Base-by-base conservation (phyloP, 73 alveolate genomes). In the Tetrahymena borealis region DNA sequence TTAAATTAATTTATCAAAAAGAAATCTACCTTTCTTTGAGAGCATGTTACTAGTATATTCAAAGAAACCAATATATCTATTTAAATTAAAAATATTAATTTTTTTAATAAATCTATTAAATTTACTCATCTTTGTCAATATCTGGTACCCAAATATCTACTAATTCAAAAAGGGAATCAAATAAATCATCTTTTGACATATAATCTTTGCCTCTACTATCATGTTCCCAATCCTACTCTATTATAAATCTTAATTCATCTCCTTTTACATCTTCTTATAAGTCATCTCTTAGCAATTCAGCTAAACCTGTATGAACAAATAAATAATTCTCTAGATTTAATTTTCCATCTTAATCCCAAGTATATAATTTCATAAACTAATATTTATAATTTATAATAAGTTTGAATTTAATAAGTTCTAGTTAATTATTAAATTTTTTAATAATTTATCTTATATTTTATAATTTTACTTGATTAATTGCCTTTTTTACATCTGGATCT, bases 121-220 rank as follows among this genome's bases (percentile, higher is more conserved):
- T 91, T 91, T 97, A 97, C 90, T 97, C 98, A 32, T 93, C 91
- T 90, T 93, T 96, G 20, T 96, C 98, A 60, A 96, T 94, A 79
- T 95, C 94, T 32, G 98, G 99, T 78, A 97, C 95, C 99, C 99
- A 97, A 32, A 95, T 95, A 90, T 97, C 99, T 0, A 96, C 98
- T 78, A 97, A 90, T 90, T 96, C 98, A 91, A 96, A 97, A 33
- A 97, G 91, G 33, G 97, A 94, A 78, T 96, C 96, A 94, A 39
- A 97, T 37, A 97, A 96, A 28, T 94, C 96, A 78, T 96, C 78
- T 28, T 90, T 90, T 36, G 92, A 94, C 92, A 97, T 95, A 90
- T 93, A 93, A 24, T 95, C 98, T 35, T 96, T 77, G 32, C 96
- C 96, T 90, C 91, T 94, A 15, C 94, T 90, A 78, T 96, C 97